These are phyloP conservation scores for Podila horticola DNA, from an alignment of 192 early-diverging fungal species.

Conservation along the genomic window DNA sequence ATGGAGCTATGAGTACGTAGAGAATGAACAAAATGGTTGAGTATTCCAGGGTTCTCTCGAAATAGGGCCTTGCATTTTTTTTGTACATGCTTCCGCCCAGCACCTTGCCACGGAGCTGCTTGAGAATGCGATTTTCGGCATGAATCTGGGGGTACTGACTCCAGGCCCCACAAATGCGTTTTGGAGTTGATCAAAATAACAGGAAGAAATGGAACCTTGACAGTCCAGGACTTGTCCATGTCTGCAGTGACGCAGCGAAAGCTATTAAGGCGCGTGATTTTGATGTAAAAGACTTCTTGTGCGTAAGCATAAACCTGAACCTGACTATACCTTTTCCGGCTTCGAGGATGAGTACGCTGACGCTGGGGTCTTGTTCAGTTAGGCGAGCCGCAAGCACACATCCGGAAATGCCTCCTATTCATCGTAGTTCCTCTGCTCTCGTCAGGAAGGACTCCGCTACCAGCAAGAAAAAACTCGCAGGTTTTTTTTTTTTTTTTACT, in stretches of 20 bases:
- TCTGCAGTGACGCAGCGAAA: neutral
- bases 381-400: slow-evolving; percentile 24
- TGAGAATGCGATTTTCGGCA: slow-evolving; percentile 10
- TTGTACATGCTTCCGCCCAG: slow-evolving; percentile 29
- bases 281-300: neutral
- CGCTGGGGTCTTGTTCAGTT: slow-evolving; percentile 14
- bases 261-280: neutral
- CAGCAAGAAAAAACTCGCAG: neutral
- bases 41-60: too few relatives aligned
- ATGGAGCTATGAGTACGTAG: neutral
- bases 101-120: slow-evolving; percentile 11
- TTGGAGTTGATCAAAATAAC: too few relatives aligned
- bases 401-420: slow-evolving; percentile 17
- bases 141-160: slow-evolving; percentile 11
- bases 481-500: too few relatives aligned
- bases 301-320: neutral
- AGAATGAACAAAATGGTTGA: neutral
- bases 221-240: neutral
- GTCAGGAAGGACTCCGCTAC: neutral
- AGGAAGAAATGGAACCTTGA: neutral
- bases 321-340: slow-evolving; percentile 10
- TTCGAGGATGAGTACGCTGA: slow-evolving; percentile 31
- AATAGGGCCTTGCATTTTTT: neutral
- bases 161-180: too few relatives aligned
- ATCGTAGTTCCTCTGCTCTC: neutral